phyloP scores from a whole-genome alignment of 768 basidiomycete genomes.

The Auriscalpium microsporum region DNA sequence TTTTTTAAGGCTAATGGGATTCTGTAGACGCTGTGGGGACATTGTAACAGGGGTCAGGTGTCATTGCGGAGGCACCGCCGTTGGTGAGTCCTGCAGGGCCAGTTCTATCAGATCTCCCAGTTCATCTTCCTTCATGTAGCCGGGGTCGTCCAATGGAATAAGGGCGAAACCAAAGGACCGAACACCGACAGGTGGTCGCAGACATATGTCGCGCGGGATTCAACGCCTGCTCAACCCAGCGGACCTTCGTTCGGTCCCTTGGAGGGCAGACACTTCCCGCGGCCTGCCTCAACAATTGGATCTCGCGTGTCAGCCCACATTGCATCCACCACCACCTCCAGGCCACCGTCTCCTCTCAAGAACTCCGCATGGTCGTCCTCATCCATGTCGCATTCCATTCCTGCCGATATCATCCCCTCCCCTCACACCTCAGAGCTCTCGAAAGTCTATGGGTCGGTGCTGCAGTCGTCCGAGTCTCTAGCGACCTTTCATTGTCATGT shows the following conservation, averaged over 20 bases:
- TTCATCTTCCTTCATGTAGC: conserved; percentile 31
- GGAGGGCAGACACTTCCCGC: conserved; percentile 41
- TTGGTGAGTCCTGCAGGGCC: conserved; percentile 45
- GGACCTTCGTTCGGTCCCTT: conserved; percentile 17
- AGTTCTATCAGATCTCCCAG: neutral
- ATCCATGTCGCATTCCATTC: conserved; percentile 30
- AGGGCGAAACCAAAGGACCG: conserved; percentile 31
- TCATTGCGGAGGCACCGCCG: conserved; percentile 71
- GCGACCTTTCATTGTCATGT: conserved; percentile 58
- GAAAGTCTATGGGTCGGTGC: conserved; percentile 78
- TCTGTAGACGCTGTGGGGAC: conserved; percentile 80
- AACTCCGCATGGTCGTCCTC: conserved; percentile 21
- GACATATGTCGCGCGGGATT: conserved; percentile 58
- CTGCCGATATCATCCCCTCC: conserved; percentile 47
- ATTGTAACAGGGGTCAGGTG: conserved; percentile 66
- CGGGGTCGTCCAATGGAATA: conserved; percentile 62
- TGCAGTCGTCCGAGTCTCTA: conserved; percentile 73
- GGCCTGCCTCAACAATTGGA: conserved; percentile 36
- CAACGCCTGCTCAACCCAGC: conserved; percentile 32
- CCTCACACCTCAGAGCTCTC: conserved; percentile 52
- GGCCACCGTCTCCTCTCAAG: conserved; percentile 54
- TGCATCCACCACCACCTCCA: conserved; percentile 38
- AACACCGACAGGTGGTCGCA: conserved; percentile 69
- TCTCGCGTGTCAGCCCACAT: conserved; percentile 52
- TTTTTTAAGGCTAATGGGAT: conserved; percentile 46